Base-by-base conservation (phyloP, 768 basidiomycete genomes). In the Amanita pallidorosea region DNA sequence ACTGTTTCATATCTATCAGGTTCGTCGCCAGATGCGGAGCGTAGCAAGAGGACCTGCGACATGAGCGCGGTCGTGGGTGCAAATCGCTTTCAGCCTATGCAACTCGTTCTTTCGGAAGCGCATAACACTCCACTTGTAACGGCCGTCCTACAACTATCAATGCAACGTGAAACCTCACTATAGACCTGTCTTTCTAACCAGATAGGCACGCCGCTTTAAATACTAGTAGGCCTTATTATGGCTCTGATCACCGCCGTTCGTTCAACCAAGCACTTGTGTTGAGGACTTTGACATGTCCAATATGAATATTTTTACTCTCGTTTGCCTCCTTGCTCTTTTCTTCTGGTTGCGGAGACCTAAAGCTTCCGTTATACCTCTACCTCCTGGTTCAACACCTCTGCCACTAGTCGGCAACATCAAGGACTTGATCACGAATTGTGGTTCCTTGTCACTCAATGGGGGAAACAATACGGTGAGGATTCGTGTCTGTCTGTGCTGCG, bases 381-480 rank as follows among this genome's bases (percentile, higher is more conserved):
- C 84, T 33, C 83, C 85, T 52, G 85, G 85, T 20, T 85, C 85
- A 50, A 76, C 71, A 55, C 80, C 81, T 0, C 61, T 83, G 51
- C 83, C 82, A 0, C 35, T 85, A 41, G 58, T 87, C 13, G 85
- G 85, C 5, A 86, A 88, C 63, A 57, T 85, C 9, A 62, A 67
- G 37, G 76, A 86, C 58, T 67, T 87, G 51, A 76, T 75, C 75
- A 52, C 73, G 77, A 84, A 62, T 72, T 82, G 3, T 86, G 85
- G 83, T 62, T 86, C n/a, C 66, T 67, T 15, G 79, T 76, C 1
- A 68, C 70, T 2, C 60, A 71, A 43, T 86, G 84, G 85, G 76
- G 77, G 2, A 74, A 74, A 54, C 60, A 73, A 52, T 85, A 80
- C 54, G 85, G 84, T 84, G 47, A 56, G n/a, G 76, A 64, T 38